Conservation (phyloP, 768 basidiomycete genomes). For the Mycena floridula region DNA sequence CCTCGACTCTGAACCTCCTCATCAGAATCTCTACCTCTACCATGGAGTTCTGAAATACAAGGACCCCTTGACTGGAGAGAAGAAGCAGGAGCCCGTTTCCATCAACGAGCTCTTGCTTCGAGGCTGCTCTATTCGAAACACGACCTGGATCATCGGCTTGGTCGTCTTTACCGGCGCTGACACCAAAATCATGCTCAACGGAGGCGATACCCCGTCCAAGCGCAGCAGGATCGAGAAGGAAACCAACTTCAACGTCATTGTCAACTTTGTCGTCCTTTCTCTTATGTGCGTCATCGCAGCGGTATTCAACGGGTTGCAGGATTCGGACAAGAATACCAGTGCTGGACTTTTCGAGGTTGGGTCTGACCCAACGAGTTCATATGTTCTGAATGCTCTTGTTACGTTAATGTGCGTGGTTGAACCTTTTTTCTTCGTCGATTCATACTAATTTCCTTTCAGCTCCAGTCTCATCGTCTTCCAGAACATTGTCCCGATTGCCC, state of each 20-base stretch:
- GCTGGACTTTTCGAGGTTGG: conserved; percentile 65
- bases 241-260: conserved; percentile 96
- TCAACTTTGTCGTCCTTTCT: conserved; percentile 81
- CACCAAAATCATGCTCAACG: conserved; percentile 89
- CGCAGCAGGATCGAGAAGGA: conserved; percentile 97
- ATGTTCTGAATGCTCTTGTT: conserved; percentile 70
- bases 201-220: conserved; percentile 93
- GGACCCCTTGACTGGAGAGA: conserved; percentile 42
- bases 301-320: conserved; percentile 69
- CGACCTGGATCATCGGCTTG: conserved; percentile 88
- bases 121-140: conserved; percentile 87
- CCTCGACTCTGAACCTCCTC: conserved; percentile 90
- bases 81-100: conserved; percentile 63
- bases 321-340: conserved; percentile 56
- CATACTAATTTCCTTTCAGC: conserved; percentile 30
- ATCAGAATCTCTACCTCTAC: conserved; percentile 89
- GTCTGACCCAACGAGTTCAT: conserved; percentile 53
- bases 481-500: conserved; percentile 92
- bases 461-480: conserved; percentile 95
- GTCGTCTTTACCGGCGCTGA: conserved; percentile 92
- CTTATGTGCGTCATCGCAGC: conserved; percentile 73
- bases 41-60: conserved; percentile 79
- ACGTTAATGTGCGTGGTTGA: conserved; percentile 81
- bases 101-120: conserved; percentile 93
- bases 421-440: neutral